Base-by-base conservation (phyloP, 768 basidiomycete genomes). In the Pleurotus tuber-regium region DNA sequence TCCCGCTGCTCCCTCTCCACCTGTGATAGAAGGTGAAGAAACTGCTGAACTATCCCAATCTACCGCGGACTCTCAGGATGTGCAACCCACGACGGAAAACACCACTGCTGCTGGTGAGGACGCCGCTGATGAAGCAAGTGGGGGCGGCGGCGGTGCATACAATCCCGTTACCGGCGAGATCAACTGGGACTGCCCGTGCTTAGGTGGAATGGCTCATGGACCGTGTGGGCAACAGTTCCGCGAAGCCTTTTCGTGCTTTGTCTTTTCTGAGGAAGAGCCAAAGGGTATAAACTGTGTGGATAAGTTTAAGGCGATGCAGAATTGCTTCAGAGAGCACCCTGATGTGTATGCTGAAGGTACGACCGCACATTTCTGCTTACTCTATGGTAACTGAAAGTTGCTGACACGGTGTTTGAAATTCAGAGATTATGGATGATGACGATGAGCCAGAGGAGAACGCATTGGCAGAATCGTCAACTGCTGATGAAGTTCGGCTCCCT, bases 161-260 rank as follows among this genome's bases (percentile, higher is more conserved):
- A 89, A 99, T 70, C 95, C 95, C 16, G 93, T 83, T 56, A 99
- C 97, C 1, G 97, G 97, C 38, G 94, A 98, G 78, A 98, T 99
- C 62, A 99, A 99, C 73, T 99, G 97, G 97, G 97, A 98, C 65
- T 99, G 97, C 67, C 93, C 97, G 1, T 98, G 97, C 67, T 83
- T 99, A 6, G 97, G 97, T 26, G 97, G 97, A 43, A 98, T 99
- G 97, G 96, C 96, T 8, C 78, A 98, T 63, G 96, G 97, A 4
- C 93, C 94, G 8, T 99, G 97, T 62, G 97, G 97, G 7, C 77
- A 79, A 54, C 79, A 98, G 58, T 99, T 99, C 75, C 85, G 87
- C 56, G 90, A 87, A 55, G 96, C 97, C 1, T 99, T 99, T 71
- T 92, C 92, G 29, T 99, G 97, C 71, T 99, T 99, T 60, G 84